Base-by-base conservation (phyloP, 495 filamentous ascomycete species). In the Pyronema domesticum region DNA sequence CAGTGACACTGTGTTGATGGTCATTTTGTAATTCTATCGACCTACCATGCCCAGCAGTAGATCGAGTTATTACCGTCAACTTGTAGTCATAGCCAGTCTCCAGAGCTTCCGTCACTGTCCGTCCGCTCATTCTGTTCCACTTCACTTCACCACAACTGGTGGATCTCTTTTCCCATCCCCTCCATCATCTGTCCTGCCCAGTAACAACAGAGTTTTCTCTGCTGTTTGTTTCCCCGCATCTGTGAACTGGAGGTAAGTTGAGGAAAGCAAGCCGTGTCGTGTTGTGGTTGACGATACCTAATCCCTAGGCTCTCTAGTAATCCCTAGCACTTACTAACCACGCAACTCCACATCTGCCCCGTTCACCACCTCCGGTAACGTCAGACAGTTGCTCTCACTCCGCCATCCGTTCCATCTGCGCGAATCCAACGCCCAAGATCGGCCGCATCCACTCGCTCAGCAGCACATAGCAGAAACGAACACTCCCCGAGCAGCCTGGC, bases 401-500 rank as follows among this genome's bases (percentile, higher is more conserved):
- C 39, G 13, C 39, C 39, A 13, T 13, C 39, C 17, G 39, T 43
- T 43, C 13, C 13, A n/a, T n/a, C 39, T n/a, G 17, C 39, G 39
- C 13, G 17, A 43, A 13, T 43, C 39, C 39, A 43, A 43, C 39
- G 17, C 39, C 39, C 13, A 13, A n/a, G 39, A 14, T 23, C 45
- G 19, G 19, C 19, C n/a, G 8, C 9, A 48, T 48, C 19, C n/a
- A 11, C n/a, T 19, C 45, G 19, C 13, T 19, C n/a, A 48, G 13
- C 45, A 48, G 17, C 33, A 30, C 23, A 30, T 30, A 30, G 23
- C 23, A 30, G 23, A 30, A 30, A 51, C 48, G 3, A 35, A 19
- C 48, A 37, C 34, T 37, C 5, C 13, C n/a, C 37, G 35, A 40
- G 51, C 37, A 44, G 10, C 51, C 51, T 63, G 61, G 59, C 55